phyloP scores from a whole-genome alignment of 2,329 filamentous ascomycete species.

The Cercospora sp. region DNA sequence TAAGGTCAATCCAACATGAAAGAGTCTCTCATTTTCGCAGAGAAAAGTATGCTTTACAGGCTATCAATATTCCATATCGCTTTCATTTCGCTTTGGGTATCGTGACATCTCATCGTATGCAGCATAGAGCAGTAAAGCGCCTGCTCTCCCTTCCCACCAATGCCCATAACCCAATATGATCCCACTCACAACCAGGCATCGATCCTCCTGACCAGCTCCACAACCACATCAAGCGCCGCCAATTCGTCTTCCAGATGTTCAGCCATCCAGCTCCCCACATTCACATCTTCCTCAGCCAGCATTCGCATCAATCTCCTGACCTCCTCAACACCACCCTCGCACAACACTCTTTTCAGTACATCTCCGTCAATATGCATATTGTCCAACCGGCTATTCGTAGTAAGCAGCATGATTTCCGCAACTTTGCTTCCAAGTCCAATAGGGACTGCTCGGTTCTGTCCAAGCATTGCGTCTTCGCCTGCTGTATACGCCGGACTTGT shows the following conservation, averaged over 20 bases:
- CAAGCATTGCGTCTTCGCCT: conserved; percentile 16
- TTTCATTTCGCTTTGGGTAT: conserved; percentile 5
- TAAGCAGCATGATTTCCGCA: conserved; percentile 33
- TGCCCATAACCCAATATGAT: neutral
- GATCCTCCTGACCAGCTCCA: conserved; percentile 28
- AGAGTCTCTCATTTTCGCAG: too few species aligned
- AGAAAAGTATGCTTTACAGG: neutral
- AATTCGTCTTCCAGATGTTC: conserved; percentile 36
- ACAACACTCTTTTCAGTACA: conserved; percentile 39
- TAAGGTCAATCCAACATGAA: too few species aligned
- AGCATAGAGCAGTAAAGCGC: neutral
- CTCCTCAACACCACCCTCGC: conserved; percentile 29
- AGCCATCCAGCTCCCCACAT: conserved; percentile 36
- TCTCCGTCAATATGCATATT: conserved; percentile 48
- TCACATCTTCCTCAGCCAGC: conserved; percentile 27
- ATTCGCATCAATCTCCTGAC: conserved; percentile 27
- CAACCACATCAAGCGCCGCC: conserved; percentile 25
- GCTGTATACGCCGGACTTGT: conserved; percentile 20
- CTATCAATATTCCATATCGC: neutral
- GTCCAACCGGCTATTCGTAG: conserved; percentile 14
- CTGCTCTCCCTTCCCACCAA: neutral
- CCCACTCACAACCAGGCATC: conserved; percentile 27
- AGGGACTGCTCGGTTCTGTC: conserved; percentile 28
- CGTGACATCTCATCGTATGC: conserved; percentile 5
- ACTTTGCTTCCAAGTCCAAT: conserved; percentile 32